Conservation (phyloP, 2,329 filamentous ascomycete species). For the Amauroascus verrucosus region DNA sequence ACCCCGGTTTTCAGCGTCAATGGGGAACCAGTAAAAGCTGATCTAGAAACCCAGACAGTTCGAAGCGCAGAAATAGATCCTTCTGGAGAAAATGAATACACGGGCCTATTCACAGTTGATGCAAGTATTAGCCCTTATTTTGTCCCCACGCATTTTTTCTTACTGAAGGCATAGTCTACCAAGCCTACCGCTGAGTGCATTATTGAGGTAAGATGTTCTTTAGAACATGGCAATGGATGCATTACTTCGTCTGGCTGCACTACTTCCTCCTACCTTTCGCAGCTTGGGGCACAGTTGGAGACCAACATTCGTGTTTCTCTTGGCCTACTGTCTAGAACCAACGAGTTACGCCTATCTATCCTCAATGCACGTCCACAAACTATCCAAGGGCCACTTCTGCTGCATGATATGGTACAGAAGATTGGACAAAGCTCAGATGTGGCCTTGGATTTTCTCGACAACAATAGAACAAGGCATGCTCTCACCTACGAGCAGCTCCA, state of each 20-base stretch:
- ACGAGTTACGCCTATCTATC: conserved; percentile 40
- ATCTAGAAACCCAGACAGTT: conserved; percentile 18
- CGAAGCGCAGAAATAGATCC: conserved; percentile 16
- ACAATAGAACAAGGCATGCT: conserved; percentile 36
- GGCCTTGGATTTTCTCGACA: conserved; percentile 56
- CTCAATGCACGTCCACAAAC: conserved; percentile 46
- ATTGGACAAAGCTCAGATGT: conserved; percentile 27
- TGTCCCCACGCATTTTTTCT: background rate
- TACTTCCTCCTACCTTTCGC: conserved; percentile 20
- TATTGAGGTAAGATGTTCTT: conserved; percentile 22
- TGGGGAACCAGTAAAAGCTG: conserved; percentile 22
- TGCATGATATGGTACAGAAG: conserved; percentile 53
- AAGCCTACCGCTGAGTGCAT: conserved; percentile 11
- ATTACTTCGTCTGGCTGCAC: conserved; percentile 23
- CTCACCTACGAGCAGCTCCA: conserved; percentile 58
- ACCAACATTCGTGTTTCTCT: conserved; percentile 22
- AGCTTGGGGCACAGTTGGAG: conserved; percentile 24
- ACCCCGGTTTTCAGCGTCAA: conserved; percentile 26
- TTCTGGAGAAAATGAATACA: conserved; percentile 16
- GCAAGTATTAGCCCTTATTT: conserved; percentile 12
- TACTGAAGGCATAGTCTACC: conserved; percentile 2
- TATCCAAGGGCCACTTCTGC: conserved; percentile 46
- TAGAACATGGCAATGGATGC: conserved; percentile 18
- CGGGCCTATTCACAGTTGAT: conserved; percentile 21
- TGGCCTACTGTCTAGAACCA: background rate